Evolutionary conservation across 164 flowering plant species (phyloP), one percentile per base, ranked within the genome.

Genomic region (Houttuynia cordata): DNA sequence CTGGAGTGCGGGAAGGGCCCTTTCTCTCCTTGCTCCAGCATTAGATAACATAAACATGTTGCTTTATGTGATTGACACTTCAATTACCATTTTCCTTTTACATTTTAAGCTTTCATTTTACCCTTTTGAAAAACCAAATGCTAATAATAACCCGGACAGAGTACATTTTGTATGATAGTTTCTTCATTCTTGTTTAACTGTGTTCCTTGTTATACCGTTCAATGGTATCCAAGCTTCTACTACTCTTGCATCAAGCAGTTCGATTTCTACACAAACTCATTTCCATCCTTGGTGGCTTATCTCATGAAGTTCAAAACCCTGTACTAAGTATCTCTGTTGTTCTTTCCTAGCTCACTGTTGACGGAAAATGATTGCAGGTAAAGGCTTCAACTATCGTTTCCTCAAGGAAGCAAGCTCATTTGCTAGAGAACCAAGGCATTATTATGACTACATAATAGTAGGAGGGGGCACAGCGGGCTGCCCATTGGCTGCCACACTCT

Each of bases 391-490:
- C 14, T 83, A 81, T 74, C 87, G 91, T 2, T 90, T 85, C 61
- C 83, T 90, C 73, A 76, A 68, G 58, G 53, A 49, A 1, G 95
- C 95, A n/a, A 87, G 95, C 75, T 64, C 84, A 17, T 85, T 83
- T 67, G 59, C 77, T 25, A 73, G 65, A 6, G 59, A 60, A 6
- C 60, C 56, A 0, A 49, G 58, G n/a, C 53, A 60, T 0, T 90
- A 74, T 58, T 90, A 74, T 58, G 99, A 93, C 64, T 93, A 93
- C 71, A 93, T 90, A 61, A 74, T 93, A 3, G 79, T 90, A 18
- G 99, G 99, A 37, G 99, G 99, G 20, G 99, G 99, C 62, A 90
- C 99, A 19, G 91, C 97, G 0, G 99, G 97, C 12, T 93, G 99
- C 56, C 97, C 99, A 10, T 68, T 93, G 58, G 97, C 97, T 0